phyloP scores from a whole-genome alignment of 2,329 filamentous ascomycete species.

The Aspergillus eucalypticola region DNA sequence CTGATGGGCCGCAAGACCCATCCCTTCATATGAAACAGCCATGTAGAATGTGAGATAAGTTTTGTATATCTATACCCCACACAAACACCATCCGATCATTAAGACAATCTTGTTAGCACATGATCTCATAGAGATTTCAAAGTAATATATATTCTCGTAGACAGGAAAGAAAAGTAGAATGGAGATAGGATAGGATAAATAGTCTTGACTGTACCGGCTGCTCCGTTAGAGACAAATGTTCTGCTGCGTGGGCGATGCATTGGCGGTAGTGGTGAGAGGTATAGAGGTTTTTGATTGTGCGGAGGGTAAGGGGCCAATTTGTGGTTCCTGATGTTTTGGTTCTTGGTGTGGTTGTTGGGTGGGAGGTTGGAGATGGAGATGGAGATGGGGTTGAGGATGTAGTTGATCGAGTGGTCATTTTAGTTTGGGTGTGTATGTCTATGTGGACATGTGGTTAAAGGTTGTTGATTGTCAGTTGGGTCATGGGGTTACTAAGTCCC shows the following conservation, averaged over 20 bases:
- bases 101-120: too few relatives aligned
- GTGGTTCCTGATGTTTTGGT: slow-evolving; percentile 13
- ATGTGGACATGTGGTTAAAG: too few relatives aligned
- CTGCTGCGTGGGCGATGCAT: slow-evolving; percentile 36
- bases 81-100: too few relatives aligned
- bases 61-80: slow-evolving; percentile 24
- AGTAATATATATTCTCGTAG: too few relatives aligned
- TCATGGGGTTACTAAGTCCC: neutral
- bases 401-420: neutral
- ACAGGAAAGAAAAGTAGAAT: neutral
- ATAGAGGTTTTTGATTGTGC: slow-evolving; percentile 39
- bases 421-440: too few relatives aligned
- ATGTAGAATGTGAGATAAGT: slow-evolving; percentile 51
- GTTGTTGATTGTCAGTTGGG: too few relatives aligned
- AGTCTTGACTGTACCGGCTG: slow-evolving; percentile 24
- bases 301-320: slow-evolving; percentile 38
- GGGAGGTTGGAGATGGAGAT: slow-evolving; percentile 10
- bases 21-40: slow-evolving; percentile 48
- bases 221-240: slow-evolving; percentile 30
- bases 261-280: slow-evolving; percentile 43
- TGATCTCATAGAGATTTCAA: too few relatives aligned
- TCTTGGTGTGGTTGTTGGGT: neutral
- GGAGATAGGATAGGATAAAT: neutral
- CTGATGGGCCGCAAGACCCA: slow-evolving; percentile 50
- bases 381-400: neutral